Base-by-base conservation (phyloP, 2,329 filamentous ascomycete genomes). In the Diaporthe citrichinensis region DNA sequence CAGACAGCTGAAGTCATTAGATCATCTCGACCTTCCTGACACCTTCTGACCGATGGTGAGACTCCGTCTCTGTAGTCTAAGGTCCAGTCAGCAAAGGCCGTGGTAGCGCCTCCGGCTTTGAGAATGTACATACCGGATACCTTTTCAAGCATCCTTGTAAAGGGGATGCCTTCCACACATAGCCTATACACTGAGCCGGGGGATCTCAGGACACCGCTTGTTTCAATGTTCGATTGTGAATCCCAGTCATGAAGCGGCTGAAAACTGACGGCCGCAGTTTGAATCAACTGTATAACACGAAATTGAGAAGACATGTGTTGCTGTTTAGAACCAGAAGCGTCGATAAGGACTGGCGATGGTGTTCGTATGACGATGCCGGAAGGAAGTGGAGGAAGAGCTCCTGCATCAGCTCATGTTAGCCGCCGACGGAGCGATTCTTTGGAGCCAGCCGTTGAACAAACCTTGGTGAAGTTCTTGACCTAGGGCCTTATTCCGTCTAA, bases 341-440 rank as follows among this genome's bases (percentile, higher is more conserved):
- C n/a, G n/a, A n/a, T n/a, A n/a, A n/a, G n/a, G n/a, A n/a, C n/a
- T 14, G 71, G 71, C 9, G 71, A 72, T 31, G 71, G 71, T 62
- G 71, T 72, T 25, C 71, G 28, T 23, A 72, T 23, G 2, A 41
- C 15, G 7, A 62, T 6, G 1, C 31, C 57, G 20, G 2, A 44
- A 12, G 71, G 71, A 12, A 72, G 57, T 41, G 71, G 71, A 31
- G 31, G 44, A 14, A 53, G 71, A 17, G 9, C 31, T 2, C 44
- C 62, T 67, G 17, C 36, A 28, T 6, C 4, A 36, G 28, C 12
- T 34, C 1, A 3, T 4, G 2, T 67, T 34, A 67, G 61, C 41
- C 20, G 57, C 20, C 20, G 4, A n/a, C n/a, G 20, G 1, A 46
- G 15, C 28, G n/a, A 3, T 15, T 2, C 6, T 20, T 23, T 49